These are phyloP conservation scores for Suillus fuscotomentosus DNA, from an alignment of 768 basidiomycete species.

Conservation along the genomic window DNA sequence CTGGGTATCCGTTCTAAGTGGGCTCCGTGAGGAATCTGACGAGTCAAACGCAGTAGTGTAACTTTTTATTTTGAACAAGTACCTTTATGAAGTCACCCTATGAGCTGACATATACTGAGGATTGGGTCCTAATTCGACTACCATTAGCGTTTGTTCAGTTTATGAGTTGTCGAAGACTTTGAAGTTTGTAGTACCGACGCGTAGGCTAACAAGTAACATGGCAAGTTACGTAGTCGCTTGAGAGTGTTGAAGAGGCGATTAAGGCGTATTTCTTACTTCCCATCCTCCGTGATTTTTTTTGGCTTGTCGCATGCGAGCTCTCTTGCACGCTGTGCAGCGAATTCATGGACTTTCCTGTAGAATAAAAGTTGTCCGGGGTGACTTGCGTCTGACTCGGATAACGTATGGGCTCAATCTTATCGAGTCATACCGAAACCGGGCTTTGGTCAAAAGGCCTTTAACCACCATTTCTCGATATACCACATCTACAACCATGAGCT, in stretches of 20 bases:
- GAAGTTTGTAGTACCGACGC: background rate
- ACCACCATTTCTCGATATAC: slow-evolving; percentile 4
- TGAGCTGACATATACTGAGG: background rate
- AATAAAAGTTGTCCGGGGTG: slow-evolving; percentile 12
- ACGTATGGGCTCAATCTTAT: slow-evolving; percentile 12
- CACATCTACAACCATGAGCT: slow-evolving; percentile 31
- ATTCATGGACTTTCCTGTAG: slow-evolving; percentile 20
- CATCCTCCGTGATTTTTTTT: slow-evolving; percentile 6
- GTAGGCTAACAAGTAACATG: background rate
- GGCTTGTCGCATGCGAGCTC: slow-evolving; percentile 24
- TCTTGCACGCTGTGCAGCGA: slow-evolving; percentile 23
- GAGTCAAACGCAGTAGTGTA: background rate
- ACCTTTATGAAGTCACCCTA: background rate
- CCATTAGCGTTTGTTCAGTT: background rate
- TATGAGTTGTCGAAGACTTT: background rate
- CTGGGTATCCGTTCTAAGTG: slow-evolving; percentile 37
- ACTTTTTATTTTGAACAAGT: background rate
- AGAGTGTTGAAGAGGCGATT: slow-evolving; percentile 15
- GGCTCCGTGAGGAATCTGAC: background rate
- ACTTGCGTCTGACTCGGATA: slow-evolving; percentile 19
- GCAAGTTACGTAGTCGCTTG: slow-evolving; percentile 18
- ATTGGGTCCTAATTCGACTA: background rate
- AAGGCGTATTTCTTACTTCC: slow-evolving; percentile 7
- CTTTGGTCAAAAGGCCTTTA: slow-evolving; percentile 15
- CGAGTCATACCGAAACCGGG: slow-evolving; percentile 26